Conservation (phyloP, 2,329 filamentous ascomycete species). For the Cladophialophora psammophila region DNA sequence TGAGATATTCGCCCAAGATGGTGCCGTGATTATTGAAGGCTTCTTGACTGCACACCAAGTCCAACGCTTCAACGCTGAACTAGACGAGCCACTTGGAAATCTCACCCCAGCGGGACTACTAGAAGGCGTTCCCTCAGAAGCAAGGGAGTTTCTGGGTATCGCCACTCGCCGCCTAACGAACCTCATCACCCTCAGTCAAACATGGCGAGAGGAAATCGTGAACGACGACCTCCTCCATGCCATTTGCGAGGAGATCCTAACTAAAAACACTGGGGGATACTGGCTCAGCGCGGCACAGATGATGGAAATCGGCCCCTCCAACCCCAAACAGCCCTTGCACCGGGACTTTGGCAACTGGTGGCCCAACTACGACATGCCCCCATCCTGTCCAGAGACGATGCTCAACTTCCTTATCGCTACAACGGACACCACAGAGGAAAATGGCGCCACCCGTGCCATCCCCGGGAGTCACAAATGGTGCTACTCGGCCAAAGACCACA, state of each 20-base stretch:
- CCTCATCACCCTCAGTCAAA: conserved; percentile 21
- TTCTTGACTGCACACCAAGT: neutral
- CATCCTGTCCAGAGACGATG: conserved; percentile 19
- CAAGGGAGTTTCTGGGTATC: neutral
- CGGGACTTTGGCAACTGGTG: conserved; percentile 18
- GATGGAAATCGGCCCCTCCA: conserved; percentile 29
- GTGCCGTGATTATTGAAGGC: neutral
- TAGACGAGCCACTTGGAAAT: neutral
- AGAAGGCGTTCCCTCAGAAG: neutral
- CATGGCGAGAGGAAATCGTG: conserved; percentile 28
- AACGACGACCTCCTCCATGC: conserved; percentile 22
- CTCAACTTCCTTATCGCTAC: conserved; percentile 36
- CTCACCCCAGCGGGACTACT: neutral
- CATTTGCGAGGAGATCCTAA: neutral
- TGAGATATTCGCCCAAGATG: neutral
- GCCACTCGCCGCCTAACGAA: neutral
- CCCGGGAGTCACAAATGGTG: conserved; percentile 32
- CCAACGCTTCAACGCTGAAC: neutral
- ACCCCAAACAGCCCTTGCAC: conserved; percentile 21
- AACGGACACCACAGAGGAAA: conserved; percentile 32
- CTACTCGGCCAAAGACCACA: conserved; percentile 3
- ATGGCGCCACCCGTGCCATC: conserved; percentile 34
- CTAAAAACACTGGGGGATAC: conserved; percentile 2
- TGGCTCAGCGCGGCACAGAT: conserved; percentile 27
- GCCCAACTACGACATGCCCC: neutral